Percentiles rank a stretch among this genome's conserved stretches.
phyloP scores from a whole-genome alignment of 768 basidiomycete species.

The Leccinum obscurum region DNA sequence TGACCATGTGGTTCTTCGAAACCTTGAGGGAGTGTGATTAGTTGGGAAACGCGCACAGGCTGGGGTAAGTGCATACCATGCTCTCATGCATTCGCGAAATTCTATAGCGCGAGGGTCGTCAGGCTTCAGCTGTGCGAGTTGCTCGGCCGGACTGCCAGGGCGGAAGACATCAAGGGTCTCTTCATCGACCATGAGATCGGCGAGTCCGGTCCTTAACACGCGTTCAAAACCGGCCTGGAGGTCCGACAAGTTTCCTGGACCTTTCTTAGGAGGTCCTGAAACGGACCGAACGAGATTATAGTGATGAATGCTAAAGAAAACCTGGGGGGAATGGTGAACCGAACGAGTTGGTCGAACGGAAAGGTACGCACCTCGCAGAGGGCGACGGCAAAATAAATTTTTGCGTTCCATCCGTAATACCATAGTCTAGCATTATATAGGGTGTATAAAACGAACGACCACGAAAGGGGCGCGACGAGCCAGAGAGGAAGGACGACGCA shows the following conservation, averaged over 20 bases:
- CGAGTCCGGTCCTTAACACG: conserved; percentile 65
- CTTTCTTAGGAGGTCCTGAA: conserved; percentile 44
- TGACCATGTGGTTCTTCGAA: conserved; percentile 73
- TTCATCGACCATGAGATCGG: conserved; percentile 53
- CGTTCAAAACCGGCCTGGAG: conserved; percentile 61
- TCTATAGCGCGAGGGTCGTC: conserved; percentile 73
- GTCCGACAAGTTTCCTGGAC: conserved; percentile 50
- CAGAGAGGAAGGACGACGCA: conserved; percentile 62
- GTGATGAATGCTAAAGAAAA: conserved; percentile 70
- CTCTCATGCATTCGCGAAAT: conserved; percentile 66
- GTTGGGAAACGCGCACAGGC: background rate
- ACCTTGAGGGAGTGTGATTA: conserved; percentile 44
- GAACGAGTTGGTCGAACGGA: background rate
- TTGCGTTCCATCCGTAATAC: conserved; percentile 41
- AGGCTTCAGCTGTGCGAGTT: conserved; percentile 53
- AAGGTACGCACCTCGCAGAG: conserved; percentile 54
- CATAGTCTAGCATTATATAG: conserved; percentile 44
- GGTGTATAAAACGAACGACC: conserved; percentile 57
- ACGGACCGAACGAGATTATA: conserved; percentile 48
- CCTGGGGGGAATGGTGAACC: conserved; percentile 39
- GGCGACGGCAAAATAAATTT: conserved; percentile 47
- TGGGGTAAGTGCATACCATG: conserved; percentile 37
- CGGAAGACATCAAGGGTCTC: conserved; percentile 49
- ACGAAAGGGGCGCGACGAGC: conserved; percentile 61
- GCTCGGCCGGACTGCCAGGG: conserved; percentile 63